A percentile compares a stretch with the other conserved stretches of the same genome.
Evolutionary conservation across 2,329 filamentous ascomycete genomes (phyloP).

Genomic region (Monosporascus sp.): DNA sequence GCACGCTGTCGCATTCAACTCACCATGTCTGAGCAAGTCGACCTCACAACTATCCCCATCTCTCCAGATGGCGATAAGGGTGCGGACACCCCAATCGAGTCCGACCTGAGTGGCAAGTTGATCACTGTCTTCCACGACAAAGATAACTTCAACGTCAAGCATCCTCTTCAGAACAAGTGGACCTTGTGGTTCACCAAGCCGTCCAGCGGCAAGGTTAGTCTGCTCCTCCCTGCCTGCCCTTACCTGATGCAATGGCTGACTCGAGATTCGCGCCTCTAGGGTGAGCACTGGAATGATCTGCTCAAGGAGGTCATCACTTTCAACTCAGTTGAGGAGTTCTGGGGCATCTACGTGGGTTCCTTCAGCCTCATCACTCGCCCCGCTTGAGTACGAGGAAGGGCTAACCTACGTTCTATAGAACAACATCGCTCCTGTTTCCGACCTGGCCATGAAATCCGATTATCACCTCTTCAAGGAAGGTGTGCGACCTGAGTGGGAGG

Average conservation of each 20-base stretch:
- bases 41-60: slow-evolving; percentile 63
- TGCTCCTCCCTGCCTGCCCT: neutral
- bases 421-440: slow-evolving; percentile 94
- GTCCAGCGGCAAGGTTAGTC: slow-evolving; percentile 79
- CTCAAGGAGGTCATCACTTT: slow-evolving; percentile 99
- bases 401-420: slow-evolving; percentile 56
- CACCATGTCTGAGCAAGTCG: slow-evolving; percentile 52
- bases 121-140: slow-evolving; percentile 97
- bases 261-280: slow-evolving; percentile 44
- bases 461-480: slow-evolving; percentile 99
- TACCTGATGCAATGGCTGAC: slow-evolving; percentile 6
- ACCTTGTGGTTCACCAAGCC: slow-evolving; percentile 99
- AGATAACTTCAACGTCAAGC: slow-evolving; percentile 99
- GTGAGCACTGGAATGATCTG: slow-evolving; percentile 97
- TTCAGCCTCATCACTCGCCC: neutral
- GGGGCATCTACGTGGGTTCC: slow-evolving; percentile 89
- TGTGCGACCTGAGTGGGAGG: slow-evolving; percentile 97
- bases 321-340: slow-evolving; percentile 98
- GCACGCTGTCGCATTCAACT: slow-evolving; percentile 2
- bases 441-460: slow-evolving; percentile 94
- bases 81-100: slow-evolving; percentile 41
- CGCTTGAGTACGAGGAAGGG: neutral
- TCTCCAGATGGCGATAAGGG: slow-evolving; percentile 57
- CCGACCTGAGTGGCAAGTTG: slow-evolving; percentile 50
- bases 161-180: slow-evolving; percentile 95